phyloP scores from a whole-genome alignment of 140 eudicot species.

The Flaveria floridana region DNA sequence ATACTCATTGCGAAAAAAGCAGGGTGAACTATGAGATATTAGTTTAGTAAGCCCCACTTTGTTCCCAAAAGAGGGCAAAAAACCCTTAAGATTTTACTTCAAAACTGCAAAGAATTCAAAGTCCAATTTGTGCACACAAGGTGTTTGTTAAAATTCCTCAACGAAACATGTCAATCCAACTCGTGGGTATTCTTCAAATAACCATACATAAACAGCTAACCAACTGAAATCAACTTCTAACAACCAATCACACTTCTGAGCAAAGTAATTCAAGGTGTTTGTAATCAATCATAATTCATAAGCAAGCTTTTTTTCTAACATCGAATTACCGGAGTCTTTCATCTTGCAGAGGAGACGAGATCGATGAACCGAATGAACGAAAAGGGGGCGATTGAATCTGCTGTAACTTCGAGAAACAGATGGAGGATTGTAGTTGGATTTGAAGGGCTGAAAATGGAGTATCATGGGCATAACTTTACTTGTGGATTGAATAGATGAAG shows the following conservation, averaged over 20 bases:
- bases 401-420: constrained; percentile 3
- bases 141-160: constrained; percentile 25
- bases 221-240: constrained; percentile 5
- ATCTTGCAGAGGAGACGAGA: constrained; percentile 35
- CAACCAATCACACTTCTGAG: background rate
- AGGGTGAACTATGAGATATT: background rate
- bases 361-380: constrained; percentile 25
- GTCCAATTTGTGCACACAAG: constrained; percentile 10
- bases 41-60: background rate
- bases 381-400: constrained; percentile 26
- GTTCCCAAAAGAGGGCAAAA: background rate
- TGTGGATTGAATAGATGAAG: constrained; percentile 20
- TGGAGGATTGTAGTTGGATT: constrained; percentile 22
- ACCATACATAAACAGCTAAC: constrained; percentile 3
- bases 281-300: too few species aligned
- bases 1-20: background rate
- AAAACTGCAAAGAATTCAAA: background rate
- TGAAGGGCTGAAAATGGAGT: constrained; percentile 18
- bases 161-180: constrained; percentile 1
- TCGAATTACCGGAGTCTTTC: constrained; percentile 37
- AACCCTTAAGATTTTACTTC: background rate
- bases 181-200: background rate
- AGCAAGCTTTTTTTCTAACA: too few species aligned
- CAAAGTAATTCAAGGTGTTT: too few species aligned
- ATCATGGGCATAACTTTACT: constrained; percentile 20